Evolutionary conservation across 805 yeast species (phyloP), one percentile per base, ranked within the genome.

Genomic region (Candida qinlingensis): DNA sequence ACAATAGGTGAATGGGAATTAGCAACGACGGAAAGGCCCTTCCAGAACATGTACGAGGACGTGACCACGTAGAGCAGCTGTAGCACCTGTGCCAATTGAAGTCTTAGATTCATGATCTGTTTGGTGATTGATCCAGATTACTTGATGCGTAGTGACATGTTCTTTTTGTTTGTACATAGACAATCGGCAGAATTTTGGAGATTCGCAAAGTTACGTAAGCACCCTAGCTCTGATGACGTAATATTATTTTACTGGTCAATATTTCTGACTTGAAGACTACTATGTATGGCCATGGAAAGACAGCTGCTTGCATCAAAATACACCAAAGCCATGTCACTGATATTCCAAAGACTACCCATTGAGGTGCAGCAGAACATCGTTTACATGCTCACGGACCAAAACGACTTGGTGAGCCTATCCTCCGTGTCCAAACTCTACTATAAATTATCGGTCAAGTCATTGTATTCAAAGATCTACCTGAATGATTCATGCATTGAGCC

Each of bases 31-130:
- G 89, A 80, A 12, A 92, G 72, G 0, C 87, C 79, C 62, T 88
- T 89, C 96, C 97, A 94, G 51, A 88, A 80, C 78, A 94, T 86
- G 67, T 81, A 94, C 1, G 98, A 96, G 0, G 96, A 82, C 9
- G 96, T 78, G 49, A 90, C 76, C 40, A 89, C 91, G 71, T 87
- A 82, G 12, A 87, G 80, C 59, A 94, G 73, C 54, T 80, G 80
- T 48, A 92, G 75, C 36, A 80, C 72, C 64, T 87, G 89, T n/a
- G 76, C 61, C 53, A 83, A 66, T 60, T 81, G 83, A 47, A 73
- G 72, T 61, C 87, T 76, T 41, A 83, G 60, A 58, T 82, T 80
- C 86, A 81, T 81, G n/a, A 11, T 36, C 41, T 39, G 11, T 38
- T 26, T 38, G 10, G 34, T 3, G 34, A 19, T 19, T 19, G 19